Conservation (phyloP, 1,284 basidiomycete genomes). For the Trichosporon faecale region DNA sequence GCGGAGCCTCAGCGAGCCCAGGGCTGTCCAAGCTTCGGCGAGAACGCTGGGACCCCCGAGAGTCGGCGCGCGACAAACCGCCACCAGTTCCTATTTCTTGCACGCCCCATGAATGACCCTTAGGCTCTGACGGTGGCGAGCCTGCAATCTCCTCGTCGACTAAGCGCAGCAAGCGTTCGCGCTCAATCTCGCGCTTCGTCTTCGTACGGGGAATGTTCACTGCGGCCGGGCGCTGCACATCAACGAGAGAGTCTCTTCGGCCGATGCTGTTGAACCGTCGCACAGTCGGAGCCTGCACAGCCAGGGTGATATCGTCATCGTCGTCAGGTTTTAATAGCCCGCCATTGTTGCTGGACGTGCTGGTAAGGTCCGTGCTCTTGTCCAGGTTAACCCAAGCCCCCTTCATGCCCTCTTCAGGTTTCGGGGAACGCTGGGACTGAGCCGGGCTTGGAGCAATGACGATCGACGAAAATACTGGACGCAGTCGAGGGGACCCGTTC, state of each 20-base stretch:
- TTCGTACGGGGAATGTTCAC: conserved; percentile 27
- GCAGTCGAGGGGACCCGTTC: background rate
- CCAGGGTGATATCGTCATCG: conserved; percentile 5
- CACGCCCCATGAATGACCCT: conserved; percentile 25
- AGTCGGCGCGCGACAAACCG: conserved; percentile 11
- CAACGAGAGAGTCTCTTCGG: conserved; percentile 34
- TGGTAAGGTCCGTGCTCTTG: conserved; percentile 3
- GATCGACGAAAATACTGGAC: conserved; percentile 12
- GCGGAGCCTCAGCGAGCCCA: background rate
- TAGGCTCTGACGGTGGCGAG: conserved; percentile 14
- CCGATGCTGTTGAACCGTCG: conserved; percentile 44
- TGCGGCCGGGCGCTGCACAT: background rate
- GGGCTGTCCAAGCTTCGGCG: background rate
- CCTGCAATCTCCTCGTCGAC: conserved; percentile 43
- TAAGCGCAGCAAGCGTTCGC: conserved; percentile 47
- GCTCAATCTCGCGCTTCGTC: conserved; percentile 48
- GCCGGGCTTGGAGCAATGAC: conserved; percentile 13
- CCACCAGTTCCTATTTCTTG: conserved; percentile 30
- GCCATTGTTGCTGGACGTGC: background rate
- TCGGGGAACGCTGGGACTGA: background rate
- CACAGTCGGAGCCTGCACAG: conserved; percentile 14
- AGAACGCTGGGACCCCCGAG: background rate
- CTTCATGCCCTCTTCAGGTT: conserved; percentile 8
- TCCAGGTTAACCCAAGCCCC: conserved; percentile 7
- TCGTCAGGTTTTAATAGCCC: background rate